phyloP scores from a whole-genome alignment of 495 filamentous ascomycete species.

The Apodospora peruviana region DNA sequence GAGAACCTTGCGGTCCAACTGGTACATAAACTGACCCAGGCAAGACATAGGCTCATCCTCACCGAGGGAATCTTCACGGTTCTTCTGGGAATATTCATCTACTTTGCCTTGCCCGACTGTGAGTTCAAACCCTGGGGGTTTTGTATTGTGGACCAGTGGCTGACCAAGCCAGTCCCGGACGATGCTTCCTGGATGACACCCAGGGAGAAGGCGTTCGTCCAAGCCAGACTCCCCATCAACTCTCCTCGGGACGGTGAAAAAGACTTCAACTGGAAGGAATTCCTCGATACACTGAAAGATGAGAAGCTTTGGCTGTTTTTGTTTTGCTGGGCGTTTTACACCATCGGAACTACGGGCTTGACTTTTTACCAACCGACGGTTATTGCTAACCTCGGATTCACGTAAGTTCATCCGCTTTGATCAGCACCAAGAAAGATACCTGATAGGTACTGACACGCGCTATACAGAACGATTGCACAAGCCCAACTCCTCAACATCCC shows the following conservation, averaged over 20 bases:
- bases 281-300: slow-evolving; percentile 3
- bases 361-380: slow-evolving; percentile 40
- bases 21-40: neutral
- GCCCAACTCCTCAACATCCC: slow-evolving; percentile 7
- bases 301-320: slow-evolving; percentile 3
- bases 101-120: slow-evolving; percentile 39
- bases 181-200: slow-evolving; percentile 36
- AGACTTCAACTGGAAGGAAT: slow-evolving; percentile 24
- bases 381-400: slow-evolving; percentile 38
- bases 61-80: slow-evolving; percentile 36
- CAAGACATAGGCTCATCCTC: slow-evolving; percentile 20
- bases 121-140: slow-evolving; percentile 6
- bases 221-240: slow-evolving; percentile 36
- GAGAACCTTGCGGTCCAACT: slow-evolving; percentile 14
- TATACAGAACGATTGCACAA: slow-evolving; percentile 15
- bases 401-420: slow-evolving; percentile 1
- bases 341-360: slow-evolving; percentile 37
- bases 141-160: neutral
- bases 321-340: slow-evolving; percentile 23
- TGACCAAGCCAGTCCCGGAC: slow-evolving; percentile 25
- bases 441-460: slow-evolving; percentile 13
- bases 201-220: slow-evolving; percentile 36
- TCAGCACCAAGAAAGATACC: no score
- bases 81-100: slow-evolving; percentile 26
- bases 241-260: slow-evolving; percentile 31